These are phyloP conservation scores for Schwanniomyces vanrijiae DNA, from an alignment of 805 yeast species.

Conservation along the genomic window DNA sequence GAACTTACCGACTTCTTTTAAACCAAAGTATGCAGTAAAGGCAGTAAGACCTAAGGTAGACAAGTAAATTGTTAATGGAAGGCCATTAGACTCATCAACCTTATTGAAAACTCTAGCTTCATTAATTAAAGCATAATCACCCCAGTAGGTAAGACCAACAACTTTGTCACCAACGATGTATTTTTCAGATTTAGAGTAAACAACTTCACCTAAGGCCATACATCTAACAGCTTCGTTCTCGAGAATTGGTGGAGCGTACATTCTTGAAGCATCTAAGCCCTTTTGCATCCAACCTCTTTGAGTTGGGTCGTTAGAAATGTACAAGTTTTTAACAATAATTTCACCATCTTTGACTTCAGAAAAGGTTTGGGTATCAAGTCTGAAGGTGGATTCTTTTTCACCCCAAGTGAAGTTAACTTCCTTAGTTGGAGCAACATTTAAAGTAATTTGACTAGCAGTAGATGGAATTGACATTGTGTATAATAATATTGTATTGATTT, in stretches of 20 bases:
- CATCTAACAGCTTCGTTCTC: constrained; percentile 47
- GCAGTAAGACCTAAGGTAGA: constrained; percentile 58
- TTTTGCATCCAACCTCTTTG: constrained; percentile 57
- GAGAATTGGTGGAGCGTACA: constrained; percentile 37
- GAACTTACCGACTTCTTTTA: constrained; percentile 49
- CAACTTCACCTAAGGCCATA: constrained; percentile 48
- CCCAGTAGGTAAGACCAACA: constrained; percentile 44
- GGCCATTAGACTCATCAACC: constrained; percentile 22
- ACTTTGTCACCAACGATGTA: constrained; percentile 47
- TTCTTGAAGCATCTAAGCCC: constrained; percentile 25
- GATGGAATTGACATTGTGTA: constrained; percentile 12
- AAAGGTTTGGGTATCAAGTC: constrained; percentile 9
- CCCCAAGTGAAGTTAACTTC: constrained; percentile 20
- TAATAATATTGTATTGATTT: neutral
- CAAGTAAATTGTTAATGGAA: constrained; percentile 45
- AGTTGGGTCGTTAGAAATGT: constrained; percentile 56
- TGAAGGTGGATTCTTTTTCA: constrained; percentile 25
- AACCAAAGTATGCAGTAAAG: constrained; percentile 60
- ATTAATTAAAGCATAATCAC: constrained; percentile 41
- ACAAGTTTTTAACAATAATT: constrained; percentile 44
- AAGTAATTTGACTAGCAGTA: constrained; percentile 16
- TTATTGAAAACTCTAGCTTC: constrained; percentile 25
- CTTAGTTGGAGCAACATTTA: constrained; percentile 21
- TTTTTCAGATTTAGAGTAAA: constrained; percentile 44
- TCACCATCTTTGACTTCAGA: constrained; percentile 33